Evolutionary conservation across 2,329 filamentous ascomycete genomes (phyloP).

Genomic region (Domatiomyces catenatus): DNA sequence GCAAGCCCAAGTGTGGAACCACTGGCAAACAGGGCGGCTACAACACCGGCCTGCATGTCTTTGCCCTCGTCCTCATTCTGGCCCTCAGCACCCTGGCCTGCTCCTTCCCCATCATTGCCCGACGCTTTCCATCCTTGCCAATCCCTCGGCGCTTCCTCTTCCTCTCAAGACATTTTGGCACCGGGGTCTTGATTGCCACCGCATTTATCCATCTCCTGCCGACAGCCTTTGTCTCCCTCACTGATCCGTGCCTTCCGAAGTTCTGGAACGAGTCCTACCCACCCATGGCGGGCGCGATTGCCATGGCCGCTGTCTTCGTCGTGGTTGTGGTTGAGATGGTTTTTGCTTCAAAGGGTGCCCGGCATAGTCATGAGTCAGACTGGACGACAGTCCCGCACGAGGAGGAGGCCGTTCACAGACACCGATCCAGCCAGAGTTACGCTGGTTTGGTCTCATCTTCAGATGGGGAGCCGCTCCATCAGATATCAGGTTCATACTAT

Average conservation of each 20-base stretch:
- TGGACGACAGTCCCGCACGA: slow-evolving; percentile 27
- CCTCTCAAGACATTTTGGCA: slow-evolving; percentile 60
- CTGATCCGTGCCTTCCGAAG: slow-evolving; percentile 43
- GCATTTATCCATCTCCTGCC: slow-evolving; percentile 66
- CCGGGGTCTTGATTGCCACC: slow-evolving; percentile 71
- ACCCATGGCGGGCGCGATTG: slow-evolving; percentile 35
- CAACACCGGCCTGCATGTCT: slow-evolving; percentile 51
- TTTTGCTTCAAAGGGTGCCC: slow-evolving; percentile 51
- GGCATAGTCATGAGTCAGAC: slow-evolving; percentile 41
- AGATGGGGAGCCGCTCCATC: neutral
- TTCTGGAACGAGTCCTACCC: slow-evolving; percentile 34
- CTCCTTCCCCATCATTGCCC: slow-evolving; percentile 50
- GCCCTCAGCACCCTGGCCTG: slow-evolving; percentile 47
- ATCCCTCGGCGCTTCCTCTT: slow-evolving; percentile 48
- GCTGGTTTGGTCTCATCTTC: neutral
- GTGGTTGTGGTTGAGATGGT: slow-evolving; percentile 42
- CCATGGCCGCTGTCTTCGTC: slow-evolving; percentile 30
- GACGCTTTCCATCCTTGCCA: slow-evolving; percentile 41
- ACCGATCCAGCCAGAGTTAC: slow-evolving; percentile 2
- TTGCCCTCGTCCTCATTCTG: slow-evolving; percentile 52
- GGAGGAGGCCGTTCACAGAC: slow-evolving; percentile 3
- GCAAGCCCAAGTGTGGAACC: slow-evolving; percentile 38
- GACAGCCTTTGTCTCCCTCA: slow-evolving; percentile 51
- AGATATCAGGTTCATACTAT: neutral
- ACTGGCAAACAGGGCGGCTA: slow-evolving; percentile 28